Percentiles rank a stretch among this genome's conserved stretches.
Conservation (phyloP, 2,329 filamentous ascomycete genomes). For the Chaetomium olivaceum region DNA sequence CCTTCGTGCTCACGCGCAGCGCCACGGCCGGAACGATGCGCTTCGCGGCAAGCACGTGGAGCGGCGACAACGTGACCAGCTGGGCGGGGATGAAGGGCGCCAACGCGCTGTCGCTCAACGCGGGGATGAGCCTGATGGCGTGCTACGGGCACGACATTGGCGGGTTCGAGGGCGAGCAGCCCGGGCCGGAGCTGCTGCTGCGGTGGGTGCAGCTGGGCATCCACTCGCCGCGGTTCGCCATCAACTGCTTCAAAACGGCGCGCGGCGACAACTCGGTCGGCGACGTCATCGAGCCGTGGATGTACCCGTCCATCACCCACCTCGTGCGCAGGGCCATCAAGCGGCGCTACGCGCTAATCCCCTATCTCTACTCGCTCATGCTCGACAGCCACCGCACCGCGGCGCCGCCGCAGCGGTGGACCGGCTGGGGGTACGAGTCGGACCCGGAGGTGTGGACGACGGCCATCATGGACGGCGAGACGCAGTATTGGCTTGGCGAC, state of each 20-base stretch:
- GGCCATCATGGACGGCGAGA: constrained; percentile 11
- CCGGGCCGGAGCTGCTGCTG: constrained; percentile 7
- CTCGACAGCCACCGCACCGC: constrained; percentile 13
- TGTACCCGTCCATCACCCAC: constrained; percentile 14
- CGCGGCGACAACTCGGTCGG: constrained; percentile 14
- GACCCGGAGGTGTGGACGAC: constrained; percentile 15
- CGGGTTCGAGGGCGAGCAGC: constrained; percentile 16
- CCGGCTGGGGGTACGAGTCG: constrained; percentile 14
- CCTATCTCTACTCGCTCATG: constrained; percentile 13
- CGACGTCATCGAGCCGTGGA: constrained; percentile 17
- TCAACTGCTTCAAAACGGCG: constrained; percentile 18
- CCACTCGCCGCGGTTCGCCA: constrained; percentile 17
- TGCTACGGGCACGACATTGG: constrained; percentile 18
- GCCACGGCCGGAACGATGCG: constrained; percentile 13
- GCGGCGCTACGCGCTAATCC: constrained; percentile 15
- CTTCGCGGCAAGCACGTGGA: constrained; percentile 10
- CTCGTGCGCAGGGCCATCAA: constrained; percentile 15
- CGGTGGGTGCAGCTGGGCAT: constrained; percentile 18
- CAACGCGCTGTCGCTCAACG: constrained; percentile 16
- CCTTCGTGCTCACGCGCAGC: constrained; percentile 16
- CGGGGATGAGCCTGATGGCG: constrained; percentile 7
- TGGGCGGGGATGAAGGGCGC: constrained; percentile 12
- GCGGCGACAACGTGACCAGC: constrained; percentile 18
- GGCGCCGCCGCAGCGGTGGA: constrained; percentile 12
- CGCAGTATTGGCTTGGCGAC: constrained; percentile 17